phyloP scores from a whole-genome alignment of 192 early-diverging fungal genomes.

The Coemansia sp. region DNA sequence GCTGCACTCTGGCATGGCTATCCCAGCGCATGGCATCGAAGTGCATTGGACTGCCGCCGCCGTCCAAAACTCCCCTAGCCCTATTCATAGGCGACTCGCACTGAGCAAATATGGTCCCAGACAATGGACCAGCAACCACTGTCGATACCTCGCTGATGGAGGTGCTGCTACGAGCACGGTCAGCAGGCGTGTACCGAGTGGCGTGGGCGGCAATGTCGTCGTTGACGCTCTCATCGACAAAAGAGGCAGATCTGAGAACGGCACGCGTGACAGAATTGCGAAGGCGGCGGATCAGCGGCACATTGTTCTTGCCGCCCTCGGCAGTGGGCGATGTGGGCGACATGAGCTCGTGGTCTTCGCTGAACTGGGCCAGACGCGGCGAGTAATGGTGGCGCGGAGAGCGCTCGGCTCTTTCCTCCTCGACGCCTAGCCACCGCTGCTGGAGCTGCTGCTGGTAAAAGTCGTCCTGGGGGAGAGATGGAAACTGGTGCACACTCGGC shows the following conservation, averaged over 20 bases:
- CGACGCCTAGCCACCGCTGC: neutral
- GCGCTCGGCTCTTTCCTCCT: neutral
- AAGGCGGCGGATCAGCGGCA: conserved; percentile 15
- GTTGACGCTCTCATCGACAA: conserved; percentile 31
- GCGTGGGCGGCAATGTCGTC: conserved; percentile 26
- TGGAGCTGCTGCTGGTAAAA: neutral
- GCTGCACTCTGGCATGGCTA: neutral
- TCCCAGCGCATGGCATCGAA: neutral
- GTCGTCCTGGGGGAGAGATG: conserved; percentile 16
- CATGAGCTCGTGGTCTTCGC: neutral
- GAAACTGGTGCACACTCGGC: conserved; percentile 19
- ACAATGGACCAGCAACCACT: neutral
- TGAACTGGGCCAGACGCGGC: neutral
- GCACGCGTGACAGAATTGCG: conserved; percentile 25
- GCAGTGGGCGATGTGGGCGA: neutral
- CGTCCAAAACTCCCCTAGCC: neutral
- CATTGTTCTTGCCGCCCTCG: neutral
- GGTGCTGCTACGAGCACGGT: conserved; percentile 17
- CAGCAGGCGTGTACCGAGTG: neutral
- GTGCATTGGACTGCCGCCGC: neutral
- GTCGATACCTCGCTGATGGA: conserved; percentile 11
- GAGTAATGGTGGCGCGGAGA: neutral
- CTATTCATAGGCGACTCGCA: neutral
- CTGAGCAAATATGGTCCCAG: neutral
- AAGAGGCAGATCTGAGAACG: conserved; percentile 21